phyloP scores from a whole-genome alignment of 768 basidiomycete genomes.

The Nidula microcarpa region DNA sequence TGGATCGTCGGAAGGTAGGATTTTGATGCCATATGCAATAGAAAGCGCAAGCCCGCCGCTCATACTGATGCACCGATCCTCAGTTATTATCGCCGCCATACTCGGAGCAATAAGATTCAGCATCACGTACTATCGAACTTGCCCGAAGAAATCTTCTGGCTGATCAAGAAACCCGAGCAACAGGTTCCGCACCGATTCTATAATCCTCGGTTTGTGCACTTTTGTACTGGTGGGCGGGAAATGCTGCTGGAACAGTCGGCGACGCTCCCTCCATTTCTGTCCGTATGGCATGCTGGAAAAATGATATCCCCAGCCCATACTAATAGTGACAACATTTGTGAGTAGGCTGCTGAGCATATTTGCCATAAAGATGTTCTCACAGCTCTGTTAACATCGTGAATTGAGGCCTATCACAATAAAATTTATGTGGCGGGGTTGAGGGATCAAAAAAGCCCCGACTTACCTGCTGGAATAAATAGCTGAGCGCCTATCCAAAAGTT shows the following conservation, averaged over 20 bases:
- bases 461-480: constrained; percentile 8
- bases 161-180: too few species aligned
- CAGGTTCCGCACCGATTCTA: neutral
- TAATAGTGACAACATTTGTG: neutral
- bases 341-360: too few species aligned
- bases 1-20: too few species aligned
- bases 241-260: neutral
- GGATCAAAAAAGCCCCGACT: neutral
- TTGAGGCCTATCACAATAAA: neutral
- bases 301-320: neutral
- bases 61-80: neutral
- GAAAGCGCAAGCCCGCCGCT: constrained; percentile 9
- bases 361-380: too few species aligned
- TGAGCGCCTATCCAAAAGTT: constrained; percentile 11
- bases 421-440: too few species aligned
- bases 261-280: neutral
- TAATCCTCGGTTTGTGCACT: neutral
- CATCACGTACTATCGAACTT: neutral
- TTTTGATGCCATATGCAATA: constrained; percentile 1
- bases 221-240: too few species aligned
- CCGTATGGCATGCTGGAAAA: neutral
- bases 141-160: neutral
- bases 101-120: too few species aligned
- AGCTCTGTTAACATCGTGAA: neutral
- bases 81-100: too few species aligned